Conservation (phyloP, 2,329 filamentous ascomycete species). For the Gliomastix tumulicola region DNA sequence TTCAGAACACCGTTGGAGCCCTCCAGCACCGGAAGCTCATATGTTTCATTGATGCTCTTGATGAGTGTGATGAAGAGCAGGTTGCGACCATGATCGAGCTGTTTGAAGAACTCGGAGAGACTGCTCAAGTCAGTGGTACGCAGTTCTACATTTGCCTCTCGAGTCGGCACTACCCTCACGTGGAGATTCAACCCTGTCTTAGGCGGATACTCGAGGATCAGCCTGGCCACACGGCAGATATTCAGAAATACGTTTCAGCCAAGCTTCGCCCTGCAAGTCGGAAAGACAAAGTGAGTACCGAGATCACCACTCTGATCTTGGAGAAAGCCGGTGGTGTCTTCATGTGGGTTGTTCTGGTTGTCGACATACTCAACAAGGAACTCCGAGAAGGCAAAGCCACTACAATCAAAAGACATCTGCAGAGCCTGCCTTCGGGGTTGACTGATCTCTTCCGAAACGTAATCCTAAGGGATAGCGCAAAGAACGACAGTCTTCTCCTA, state of each 20-base stretch:
- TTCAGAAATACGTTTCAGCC: too few species aligned
- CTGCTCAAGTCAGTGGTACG: conserved; percentile 8
- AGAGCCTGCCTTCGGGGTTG: too few species aligned
- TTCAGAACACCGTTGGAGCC: not conserved
- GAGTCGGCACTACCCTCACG: conserved; percentile 38
- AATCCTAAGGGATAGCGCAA: too few species aligned
- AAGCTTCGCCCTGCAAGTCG: too few species aligned
- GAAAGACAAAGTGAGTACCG: too few species aligned
- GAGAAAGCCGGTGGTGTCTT: conserved; percentile 34
- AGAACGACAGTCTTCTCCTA: too few species aligned
- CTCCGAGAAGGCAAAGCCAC: too few species aligned
- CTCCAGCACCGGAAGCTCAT: conserved; percentile 5
- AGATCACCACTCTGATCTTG: too few species aligned
- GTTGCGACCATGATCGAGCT: conserved; percentile 32
- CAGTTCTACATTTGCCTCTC: conserved; percentile 31
- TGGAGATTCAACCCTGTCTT: conserved; percentile 20
- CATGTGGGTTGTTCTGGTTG: conserved; percentile 33
- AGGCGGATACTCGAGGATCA: conserved; percentile 14
- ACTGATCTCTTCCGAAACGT: too few species aligned
- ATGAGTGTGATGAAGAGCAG: conserved; percentile 38
- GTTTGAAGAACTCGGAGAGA: conserved; percentile 28
- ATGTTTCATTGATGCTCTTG: conserved; percentile 29
- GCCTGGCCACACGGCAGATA: too few species aligned
- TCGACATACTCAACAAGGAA: conserved; percentile 30
- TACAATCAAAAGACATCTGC: too few species aligned